Conservation (phyloP, 345 rosid genomes). For the Psidium friedrichsthalianum region DNA sequence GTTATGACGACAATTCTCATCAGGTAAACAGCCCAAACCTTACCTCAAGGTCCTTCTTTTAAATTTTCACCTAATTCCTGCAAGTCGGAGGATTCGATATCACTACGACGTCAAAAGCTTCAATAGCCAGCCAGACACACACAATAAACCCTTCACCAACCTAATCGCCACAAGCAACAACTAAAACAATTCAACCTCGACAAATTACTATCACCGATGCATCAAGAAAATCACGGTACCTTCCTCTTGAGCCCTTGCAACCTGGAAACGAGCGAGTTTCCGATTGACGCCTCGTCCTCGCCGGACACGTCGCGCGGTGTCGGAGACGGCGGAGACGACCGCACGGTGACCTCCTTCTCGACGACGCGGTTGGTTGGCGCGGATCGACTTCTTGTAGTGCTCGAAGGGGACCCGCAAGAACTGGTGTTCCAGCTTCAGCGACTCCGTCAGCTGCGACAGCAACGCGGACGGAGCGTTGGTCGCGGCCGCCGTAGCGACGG, state of each 20-base stretch:
- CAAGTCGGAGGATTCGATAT: not conserved
- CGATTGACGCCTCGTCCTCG: conserved; percentile 60
- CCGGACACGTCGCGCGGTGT: conserved; percentile 43
- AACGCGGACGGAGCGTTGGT: conserved; percentile 33
- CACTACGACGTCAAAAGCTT: not conserved
- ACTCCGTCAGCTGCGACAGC: conserved; percentile 57
- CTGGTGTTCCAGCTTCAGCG: conserved; percentile 87
- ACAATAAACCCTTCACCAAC: not conserved
- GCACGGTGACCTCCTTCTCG: conserved; percentile 80
- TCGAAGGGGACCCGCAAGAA: conserved; percentile 91
- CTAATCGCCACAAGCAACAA: not conserved
- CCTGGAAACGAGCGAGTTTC: conserved; percentile 73
- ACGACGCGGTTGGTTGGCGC: conserved; percentile 67
- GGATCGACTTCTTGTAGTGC: conserved; percentile 89
- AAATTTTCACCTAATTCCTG: not conserved
- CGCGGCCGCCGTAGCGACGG: conserved; percentile 5
- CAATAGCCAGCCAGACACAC: not conserved
- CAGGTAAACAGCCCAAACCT: not conserved
- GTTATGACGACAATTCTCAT: not conserved
- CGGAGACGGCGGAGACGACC: conserved; percentile 51
- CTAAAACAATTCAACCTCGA: not conserved
- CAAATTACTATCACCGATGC: not conserved
- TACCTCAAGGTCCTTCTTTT: not conserved
- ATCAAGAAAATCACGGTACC: conserved; percentile 20
- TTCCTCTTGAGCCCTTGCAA: conserved; percentile 93